These are phyloP conservation scores for Osmanthus fragrans DNA, from an alignment of 257 asterid species.

Conservation along the genomic window DNA sequence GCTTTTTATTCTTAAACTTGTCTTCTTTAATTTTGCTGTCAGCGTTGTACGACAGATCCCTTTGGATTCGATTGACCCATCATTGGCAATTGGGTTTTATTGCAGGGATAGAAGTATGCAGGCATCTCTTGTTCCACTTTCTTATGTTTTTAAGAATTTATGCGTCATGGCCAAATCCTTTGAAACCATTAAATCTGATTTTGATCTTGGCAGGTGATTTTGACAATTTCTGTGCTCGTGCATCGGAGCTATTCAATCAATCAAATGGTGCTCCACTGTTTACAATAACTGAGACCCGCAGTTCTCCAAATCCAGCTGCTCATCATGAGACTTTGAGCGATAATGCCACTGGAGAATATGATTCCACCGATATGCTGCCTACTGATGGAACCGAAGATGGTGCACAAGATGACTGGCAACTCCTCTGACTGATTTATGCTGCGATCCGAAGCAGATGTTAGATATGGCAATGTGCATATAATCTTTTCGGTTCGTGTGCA, in stretches of 20 bases:
- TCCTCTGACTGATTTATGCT: constrained; percentile 32
- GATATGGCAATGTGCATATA: not conserved
- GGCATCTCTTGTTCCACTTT: not conserved
- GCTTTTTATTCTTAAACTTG: not conserved
- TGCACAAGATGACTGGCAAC: constrained; percentile 52
- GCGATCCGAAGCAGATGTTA: not conserved
- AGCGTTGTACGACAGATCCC: constrained; percentile 77
- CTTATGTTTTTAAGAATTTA: not conserved
- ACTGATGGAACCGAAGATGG: constrained; percentile 25
- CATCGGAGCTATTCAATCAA: constrained; percentile 34
- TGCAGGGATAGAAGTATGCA: constrained; percentile 72
- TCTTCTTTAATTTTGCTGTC: constrained; percentile 18
- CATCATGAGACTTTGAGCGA: constrained; percentile 12
- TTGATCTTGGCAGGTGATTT: constrained; percentile 35
- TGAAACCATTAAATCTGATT: not conserved
- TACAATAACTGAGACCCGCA: constrained; percentile 39
- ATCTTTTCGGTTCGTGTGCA: not conserved
- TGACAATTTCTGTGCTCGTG: constrained; percentile 42
- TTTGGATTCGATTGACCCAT: constrained; percentile 85
- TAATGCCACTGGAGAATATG: constrained; percentile 18
- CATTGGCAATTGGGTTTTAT: constrained; percentile 87
- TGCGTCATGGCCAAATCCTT: not conserved
- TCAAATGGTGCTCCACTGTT: constrained; percentile 56
- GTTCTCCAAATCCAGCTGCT: constrained; percentile 7
- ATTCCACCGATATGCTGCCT: constrained; percentile 21